A percentile compares a stretch with the other conserved stretches of the same genome.
These are phyloP conservation scores for Alternaria sp. DNA, from an alignment of 2,329 filamentous ascomycete genomes.

Conservation along the genomic window DNA sequence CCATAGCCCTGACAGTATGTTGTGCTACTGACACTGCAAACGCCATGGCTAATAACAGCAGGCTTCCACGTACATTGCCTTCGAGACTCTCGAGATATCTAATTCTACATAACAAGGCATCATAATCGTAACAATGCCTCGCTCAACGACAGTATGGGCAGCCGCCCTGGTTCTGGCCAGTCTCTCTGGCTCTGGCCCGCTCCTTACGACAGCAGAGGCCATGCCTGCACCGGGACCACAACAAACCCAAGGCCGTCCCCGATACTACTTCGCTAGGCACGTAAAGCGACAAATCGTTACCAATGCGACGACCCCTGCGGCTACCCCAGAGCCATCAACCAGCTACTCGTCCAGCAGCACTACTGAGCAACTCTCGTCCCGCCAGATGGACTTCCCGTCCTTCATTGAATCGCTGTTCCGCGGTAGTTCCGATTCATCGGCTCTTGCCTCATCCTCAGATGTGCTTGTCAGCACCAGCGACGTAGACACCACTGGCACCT, in stretches of 20 bases:
- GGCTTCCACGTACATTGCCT: slow-evolving; percentile 23
- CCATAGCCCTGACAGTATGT: slow-evolving; percentile 47
- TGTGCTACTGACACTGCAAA: background rate
- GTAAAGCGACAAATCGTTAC: slow-evolving; percentile 52
- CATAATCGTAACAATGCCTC: slow-evolving; percentile 51
- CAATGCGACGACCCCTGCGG: slow-evolving; percentile 41
- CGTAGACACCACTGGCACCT: slow-evolving; percentile 16
- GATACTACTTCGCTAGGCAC: slow-evolving; percentile 57
- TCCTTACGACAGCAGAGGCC: slow-evolving; percentile 56
- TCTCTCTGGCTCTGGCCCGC: slow-evolving; percentile 54
- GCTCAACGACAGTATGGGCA: slow-evolving; percentile 54
- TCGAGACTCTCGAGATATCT: slow-evolving; percentile 31
- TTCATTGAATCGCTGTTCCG: slow-evolving; percentile 36
- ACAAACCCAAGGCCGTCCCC: slow-evolving; percentile 44
- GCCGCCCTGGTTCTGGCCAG: slow-evolving; percentile 52
- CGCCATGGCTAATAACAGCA: slow-evolving; percentile 20
- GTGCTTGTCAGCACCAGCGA: slow-evolving; percentile 15
- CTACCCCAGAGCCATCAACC: slow-evolving; percentile 22
- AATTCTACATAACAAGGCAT: slow-evolving; percentile 34
- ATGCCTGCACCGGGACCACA: slow-evolving; percentile 52
- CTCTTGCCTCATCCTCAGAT: slow-evolving; percentile 5
- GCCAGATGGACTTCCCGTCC: slow-evolving; percentile 33
- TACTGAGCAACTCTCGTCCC: slow-evolving; percentile 20
- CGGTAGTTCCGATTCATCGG: slow-evolving; percentile 20
- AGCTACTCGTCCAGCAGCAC: slow-evolving; percentile 15